Percentiles rank a stretch among this genome's conserved stretches.
Conservation (phyloP, 306 rosid species). For the Alnus glutinosa region DNA sequence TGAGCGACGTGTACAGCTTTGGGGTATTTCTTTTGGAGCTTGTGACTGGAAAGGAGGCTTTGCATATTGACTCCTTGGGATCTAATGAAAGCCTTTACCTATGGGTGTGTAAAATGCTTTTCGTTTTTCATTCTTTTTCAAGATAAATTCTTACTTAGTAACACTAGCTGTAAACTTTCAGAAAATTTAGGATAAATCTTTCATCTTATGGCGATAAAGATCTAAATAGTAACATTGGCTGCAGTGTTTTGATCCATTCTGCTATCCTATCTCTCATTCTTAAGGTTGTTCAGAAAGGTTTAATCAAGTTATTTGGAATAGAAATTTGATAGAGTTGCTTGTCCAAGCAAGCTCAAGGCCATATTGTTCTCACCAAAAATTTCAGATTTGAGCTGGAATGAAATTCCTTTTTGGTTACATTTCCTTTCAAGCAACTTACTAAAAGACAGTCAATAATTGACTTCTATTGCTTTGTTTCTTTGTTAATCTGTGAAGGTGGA, state of each 20-base stretch:
- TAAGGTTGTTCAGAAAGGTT: neutral
- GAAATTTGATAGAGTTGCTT: neutral
- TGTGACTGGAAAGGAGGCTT: constrained; percentile 46
- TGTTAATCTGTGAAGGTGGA: constrained; percentile 37
- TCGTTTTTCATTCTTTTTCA: neutral
- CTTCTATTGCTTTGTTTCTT: neutral
- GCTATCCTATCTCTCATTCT: neutral
- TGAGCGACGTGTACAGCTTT: constrained; percentile 50
- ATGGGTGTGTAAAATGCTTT: constrained; percentile 31
- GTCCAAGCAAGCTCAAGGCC: neutral
- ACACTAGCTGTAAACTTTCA: no score
- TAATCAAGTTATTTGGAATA: neutral
- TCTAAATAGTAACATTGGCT: neutral
- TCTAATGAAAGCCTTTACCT: constrained; percentile 46
- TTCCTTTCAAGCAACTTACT: neutral
- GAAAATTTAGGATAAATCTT: neutral
- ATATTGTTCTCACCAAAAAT: neutral
- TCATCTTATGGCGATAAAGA: neutral
- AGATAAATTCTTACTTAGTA: neutral
- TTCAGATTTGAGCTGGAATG: neutral
- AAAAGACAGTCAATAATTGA: neutral
- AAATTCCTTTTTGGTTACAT: no score
- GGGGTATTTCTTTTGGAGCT: constrained; percentile 52
- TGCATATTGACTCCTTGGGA: constrained; percentile 36
- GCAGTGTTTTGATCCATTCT: neutral